Evolutionary conservation across 2,329 filamentous ascomycete genomes (phyloP), one percentile per base, ranked within the genome.

Genomic region (Colletotrichum musae): DNA sequence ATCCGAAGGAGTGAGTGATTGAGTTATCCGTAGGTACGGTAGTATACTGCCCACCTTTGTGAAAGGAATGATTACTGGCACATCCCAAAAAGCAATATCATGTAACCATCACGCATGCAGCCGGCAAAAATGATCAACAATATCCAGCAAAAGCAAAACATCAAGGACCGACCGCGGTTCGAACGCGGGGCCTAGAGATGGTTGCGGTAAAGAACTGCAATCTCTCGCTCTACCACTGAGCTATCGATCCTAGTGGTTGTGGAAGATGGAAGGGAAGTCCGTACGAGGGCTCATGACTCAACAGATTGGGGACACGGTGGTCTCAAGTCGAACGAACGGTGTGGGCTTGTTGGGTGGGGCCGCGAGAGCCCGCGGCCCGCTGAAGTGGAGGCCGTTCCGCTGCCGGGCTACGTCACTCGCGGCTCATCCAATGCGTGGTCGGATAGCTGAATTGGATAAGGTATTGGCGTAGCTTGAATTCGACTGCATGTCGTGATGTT

Each of bases 171-270:
- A 70, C 67, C 67, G 67, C 67, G 67, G 39, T 70, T 70, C 67
- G 67, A 70, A 70, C 67, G 67, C 67, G 67, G 67, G 67, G 62
- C 67, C 67, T 70, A 70, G 67, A 70, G 67, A 70, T 70, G 26
- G 10, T 10, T 61, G 60, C 57, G n/a, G 12, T 9, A 4, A 1
- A 4, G 9, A 2, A 52, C 67, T 70, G 67, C 67, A 70, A 70
- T 70, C 67, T 70, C 67, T 70, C 67, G 67, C 67, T 70, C 67
- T 70, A 70, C 67, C 67, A 70, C 67, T 70, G 67, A 70, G 67
- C 67, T 70, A 70, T 70, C 67, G 67, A 70, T 70, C 67, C 67
- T 52, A 39, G 51, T 61, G 51, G 51, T 39, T 48, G 21, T 58
- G 2, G 10, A 10, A 3, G 21, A 12, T 56, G 45, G 0, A 0